phyloP scores from a whole-genome alignment of 1,284 basidiomycete genomes.

The Lignosus rhinocerotis region DNA sequence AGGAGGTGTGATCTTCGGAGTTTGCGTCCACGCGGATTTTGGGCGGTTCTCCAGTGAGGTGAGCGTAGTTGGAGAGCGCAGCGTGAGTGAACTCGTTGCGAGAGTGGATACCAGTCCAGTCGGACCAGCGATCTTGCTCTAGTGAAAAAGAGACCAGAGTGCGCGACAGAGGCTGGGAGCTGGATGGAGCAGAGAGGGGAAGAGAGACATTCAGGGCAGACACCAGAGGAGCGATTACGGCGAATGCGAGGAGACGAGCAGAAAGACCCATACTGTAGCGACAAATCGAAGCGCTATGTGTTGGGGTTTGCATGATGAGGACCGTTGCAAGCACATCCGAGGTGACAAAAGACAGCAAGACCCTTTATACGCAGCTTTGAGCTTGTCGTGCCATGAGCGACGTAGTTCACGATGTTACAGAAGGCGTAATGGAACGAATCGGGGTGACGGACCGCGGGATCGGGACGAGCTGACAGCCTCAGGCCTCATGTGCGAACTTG shows the following conservation, averaged over 20 bases:
- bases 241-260: neutral
- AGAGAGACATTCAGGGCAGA: constrained; percentile 25
- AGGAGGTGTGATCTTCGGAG: constrained; percentile 62
- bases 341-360: too few relatives aligned
- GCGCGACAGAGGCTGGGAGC: constrained; percentile 23
- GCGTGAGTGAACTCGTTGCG: constrained; percentile 59
- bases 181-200: constrained; percentile 20
- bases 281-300: neutral
- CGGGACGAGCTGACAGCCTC: too few relatives aligned
- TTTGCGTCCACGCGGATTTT: constrained; percentile 63
- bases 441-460: too few relatives aligned
- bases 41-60: constrained; percentile 51
- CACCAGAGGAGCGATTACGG: constrained; percentile 1
- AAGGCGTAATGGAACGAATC: too few relatives aligned
- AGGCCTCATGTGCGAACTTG: too few relatives aligned
- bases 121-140: constrained; percentile 68
- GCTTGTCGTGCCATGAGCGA: too few relatives aligned
- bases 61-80: constrained; percentile 52
- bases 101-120: constrained; percentile 54
- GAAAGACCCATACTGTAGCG: neutral
- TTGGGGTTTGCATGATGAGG: too few relatives aligned
- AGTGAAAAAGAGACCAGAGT: constrained; percentile 61
- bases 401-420: too few relatives aligned
- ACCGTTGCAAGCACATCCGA: too few relatives aligned
- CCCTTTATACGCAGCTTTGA: too few relatives aligned